These are phyloP conservation scores for Protea cynaroides DNA, from an alignment of 164 flowering plant species.

Conservation along the genomic window DNA sequence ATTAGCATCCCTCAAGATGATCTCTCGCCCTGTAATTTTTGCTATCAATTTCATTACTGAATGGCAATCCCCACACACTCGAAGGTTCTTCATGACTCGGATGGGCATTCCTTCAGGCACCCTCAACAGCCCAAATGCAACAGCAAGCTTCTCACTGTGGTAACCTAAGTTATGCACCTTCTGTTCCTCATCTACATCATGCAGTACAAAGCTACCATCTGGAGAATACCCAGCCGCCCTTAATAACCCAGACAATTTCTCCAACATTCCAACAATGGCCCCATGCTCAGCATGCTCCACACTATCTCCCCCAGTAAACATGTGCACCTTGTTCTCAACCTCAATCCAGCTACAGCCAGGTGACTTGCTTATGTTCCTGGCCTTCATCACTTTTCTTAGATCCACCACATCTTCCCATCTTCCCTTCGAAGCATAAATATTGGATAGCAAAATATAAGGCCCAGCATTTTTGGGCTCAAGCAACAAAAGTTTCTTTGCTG, in stretches of 20 bases:
- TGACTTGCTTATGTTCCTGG: constrained; percentile 47
- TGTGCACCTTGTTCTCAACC: constrained; percentile 65
- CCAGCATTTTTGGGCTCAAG: constrained; percentile 74
- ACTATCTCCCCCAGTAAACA: constrained; percentile 64
- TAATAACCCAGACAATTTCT: constrained; percentile 39
- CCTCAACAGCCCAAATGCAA: constrained; percentile 71
- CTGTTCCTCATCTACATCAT: constrained; percentile 86
- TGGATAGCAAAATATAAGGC: constrained; percentile 58
- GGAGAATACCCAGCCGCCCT: constrained; percentile 72
- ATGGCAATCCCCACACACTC: constrained; percentile 88
- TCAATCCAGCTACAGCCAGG: constrained; percentile 92
- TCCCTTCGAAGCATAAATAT: constrained; percentile 64
- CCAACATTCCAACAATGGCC: constrained; percentile 45
- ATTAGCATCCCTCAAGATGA: constrained; percentile 73
- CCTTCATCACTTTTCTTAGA: constrained; percentile 51
- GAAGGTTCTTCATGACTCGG: constrained; percentile 79
- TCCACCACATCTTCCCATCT: constrained; percentile 58
- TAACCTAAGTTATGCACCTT: constrained; percentile 48
- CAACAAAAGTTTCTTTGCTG: constrained; percentile 58
- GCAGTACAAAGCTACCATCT: constrained; percentile 63
- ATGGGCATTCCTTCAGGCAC: constrained; percentile 60
- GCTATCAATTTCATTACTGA: constrained; percentile 67
- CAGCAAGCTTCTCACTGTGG: constrained; percentile 81
- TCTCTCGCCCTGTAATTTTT: constrained; percentile 55
- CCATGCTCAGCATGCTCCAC: constrained; percentile 45